Evolutionary conservation across 2,329 filamentous ascomycete genomes (phyloP).

Genomic region (Fusarium acutatum): DNA sequence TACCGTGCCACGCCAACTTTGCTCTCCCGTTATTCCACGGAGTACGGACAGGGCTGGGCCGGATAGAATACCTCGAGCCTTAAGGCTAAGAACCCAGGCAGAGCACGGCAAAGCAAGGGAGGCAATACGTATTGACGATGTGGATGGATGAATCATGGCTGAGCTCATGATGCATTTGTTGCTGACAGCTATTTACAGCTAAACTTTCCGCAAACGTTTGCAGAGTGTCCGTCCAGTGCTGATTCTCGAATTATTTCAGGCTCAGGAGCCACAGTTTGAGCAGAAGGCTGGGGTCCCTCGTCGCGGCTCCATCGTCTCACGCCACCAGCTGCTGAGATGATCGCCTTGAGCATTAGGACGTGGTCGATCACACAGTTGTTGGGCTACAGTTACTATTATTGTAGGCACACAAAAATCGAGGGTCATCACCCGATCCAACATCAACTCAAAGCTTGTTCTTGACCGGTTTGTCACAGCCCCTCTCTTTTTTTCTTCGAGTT

Average conservation of each 20-base stretch:
- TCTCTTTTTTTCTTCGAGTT: constrained; percentile 8
- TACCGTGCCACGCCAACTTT: constrained; percentile 13
- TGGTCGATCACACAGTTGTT: constrained; percentile 13
- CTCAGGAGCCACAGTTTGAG: constrained; percentile 13
- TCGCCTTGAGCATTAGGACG: constrained; percentile 1
- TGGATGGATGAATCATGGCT: constrained; percentile 2
- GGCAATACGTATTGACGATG: not conserved
- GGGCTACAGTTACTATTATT: constrained; percentile 24
- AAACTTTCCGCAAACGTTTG: constrained; percentile 12
- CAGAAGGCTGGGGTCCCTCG: constrained; percentile 2
- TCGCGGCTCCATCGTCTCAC: constrained; percentile 29
- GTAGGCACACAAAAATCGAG: constrained; percentile 3
- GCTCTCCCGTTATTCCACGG: constrained; percentile 16
- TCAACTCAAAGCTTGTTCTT: constrained; percentile 25
- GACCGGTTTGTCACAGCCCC: constrained; percentile 25
- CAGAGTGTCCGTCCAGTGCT: not conserved
- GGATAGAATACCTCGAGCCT: not conserved
- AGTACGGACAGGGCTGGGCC: constrained; percentile 13
- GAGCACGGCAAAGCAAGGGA: not conserved
- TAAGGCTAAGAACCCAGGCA: not conserved
- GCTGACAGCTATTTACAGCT: constrained; percentile 17
- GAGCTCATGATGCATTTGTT: constrained; percentile 4
- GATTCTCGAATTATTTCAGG: not conserved
- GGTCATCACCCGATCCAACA: constrained; percentile 26
- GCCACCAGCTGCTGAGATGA: constrained; percentile 14